These are phyloP conservation scores for Teunomyces barrocoloradensis DNA, from an alignment of 805 yeast genomes.

Conservation along the genomic window DNA sequence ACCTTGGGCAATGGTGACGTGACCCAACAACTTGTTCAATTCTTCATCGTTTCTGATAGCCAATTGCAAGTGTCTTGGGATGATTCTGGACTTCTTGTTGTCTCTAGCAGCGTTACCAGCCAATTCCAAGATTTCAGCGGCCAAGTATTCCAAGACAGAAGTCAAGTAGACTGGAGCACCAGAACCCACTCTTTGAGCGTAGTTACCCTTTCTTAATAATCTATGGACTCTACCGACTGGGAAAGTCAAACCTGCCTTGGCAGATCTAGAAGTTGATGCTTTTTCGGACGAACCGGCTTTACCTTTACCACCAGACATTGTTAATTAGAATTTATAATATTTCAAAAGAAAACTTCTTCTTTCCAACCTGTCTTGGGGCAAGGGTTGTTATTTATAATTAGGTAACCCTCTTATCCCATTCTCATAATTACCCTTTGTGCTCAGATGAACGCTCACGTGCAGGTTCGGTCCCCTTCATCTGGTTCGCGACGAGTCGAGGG, in stretches of 20 bases:
- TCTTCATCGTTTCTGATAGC: slow-evolving; percentile 55
- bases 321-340: slow-evolving; percentile 1
- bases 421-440: not conserved
- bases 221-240: slow-evolving; percentile 53
- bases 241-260: slow-evolving; percentile 50
- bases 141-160: slow-evolving; percentile 48
- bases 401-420: not conserved
- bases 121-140: slow-evolving; percentile 51
- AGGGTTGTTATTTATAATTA: not conserved
- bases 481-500: not conserved
- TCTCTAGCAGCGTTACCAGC: slow-evolving; percentile 55
- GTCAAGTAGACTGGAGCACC: slow-evolving; percentile 54
- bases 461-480: not conserved
- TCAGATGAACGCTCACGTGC: slow-evolving; percentile 1
- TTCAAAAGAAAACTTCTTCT: not conserved
- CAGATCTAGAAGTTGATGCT: slow-evolving; percentile 49
- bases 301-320: slow-evolving; percentile 24
- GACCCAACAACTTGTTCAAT: slow-evolving; percentile 49
- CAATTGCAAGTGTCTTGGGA: slow-evolving; percentile 52
- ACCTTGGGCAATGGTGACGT: slow-evolving; percentile 64
- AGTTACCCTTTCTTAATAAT: slow-evolving; percentile 50
- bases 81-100: slow-evolving; percentile 85
- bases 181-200: slow-evolving; percentile 52
- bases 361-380: not conserved
- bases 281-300: slow-evolving; percentile 48